phyloP scores from a whole-genome alignment of 257 asterid genomes.

The Prunella vulgaris region DNA sequence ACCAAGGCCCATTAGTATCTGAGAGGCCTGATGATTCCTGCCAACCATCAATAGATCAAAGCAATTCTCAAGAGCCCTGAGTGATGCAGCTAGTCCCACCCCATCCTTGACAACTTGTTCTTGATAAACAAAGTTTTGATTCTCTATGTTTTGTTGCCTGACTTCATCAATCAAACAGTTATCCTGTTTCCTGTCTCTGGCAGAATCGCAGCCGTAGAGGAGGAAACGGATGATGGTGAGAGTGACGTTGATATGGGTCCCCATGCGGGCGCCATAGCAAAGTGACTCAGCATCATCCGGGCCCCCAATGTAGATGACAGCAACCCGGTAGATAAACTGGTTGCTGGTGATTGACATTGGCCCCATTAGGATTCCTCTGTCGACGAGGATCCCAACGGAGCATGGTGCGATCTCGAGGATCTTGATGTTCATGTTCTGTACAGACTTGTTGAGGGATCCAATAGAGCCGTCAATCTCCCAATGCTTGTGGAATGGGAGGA shows the following conservation, averaged over 20 bases:
- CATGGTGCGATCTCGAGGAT: conserved; percentile 62
- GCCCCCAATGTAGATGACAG: conserved; percentile 67
- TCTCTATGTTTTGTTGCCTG: conserved; percentile 47
- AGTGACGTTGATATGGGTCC: conserved; percentile 40
- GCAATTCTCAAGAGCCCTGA: conserved; percentile 34
- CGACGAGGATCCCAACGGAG: conserved; percentile 65
- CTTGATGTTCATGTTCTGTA: conserved; percentile 52
- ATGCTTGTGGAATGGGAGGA: conserved; percentile 72
- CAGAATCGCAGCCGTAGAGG: conserved; percentile 50
- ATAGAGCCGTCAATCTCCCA: conserved; percentile 81
- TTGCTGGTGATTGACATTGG: conserved; percentile 38
- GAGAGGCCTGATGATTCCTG: conserved; percentile 50
- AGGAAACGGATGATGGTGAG: conserved; percentile 62
- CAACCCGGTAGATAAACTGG: conserved; percentile 46
- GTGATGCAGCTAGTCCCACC: conserved; percentile 53
- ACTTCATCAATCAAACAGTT: conserved; percentile 53
- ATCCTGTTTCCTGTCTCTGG: conserved; percentile 58
- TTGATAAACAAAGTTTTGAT: conserved; percentile 47
- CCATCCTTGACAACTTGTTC: conserved; percentile 75
- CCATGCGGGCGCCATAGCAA: conserved; percentile 64
- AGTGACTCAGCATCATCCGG: conserved; percentile 76
- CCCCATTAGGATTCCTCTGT: conserved; percentile 50
- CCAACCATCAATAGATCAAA: conserved; percentile 64
- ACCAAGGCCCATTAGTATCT: conserved; percentile 56
- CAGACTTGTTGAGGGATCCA: conserved; percentile 38